phyloP scores from a whole-genome alignment of 108 stramenopile species.

The Chaetoceros muelleri region DNA sequence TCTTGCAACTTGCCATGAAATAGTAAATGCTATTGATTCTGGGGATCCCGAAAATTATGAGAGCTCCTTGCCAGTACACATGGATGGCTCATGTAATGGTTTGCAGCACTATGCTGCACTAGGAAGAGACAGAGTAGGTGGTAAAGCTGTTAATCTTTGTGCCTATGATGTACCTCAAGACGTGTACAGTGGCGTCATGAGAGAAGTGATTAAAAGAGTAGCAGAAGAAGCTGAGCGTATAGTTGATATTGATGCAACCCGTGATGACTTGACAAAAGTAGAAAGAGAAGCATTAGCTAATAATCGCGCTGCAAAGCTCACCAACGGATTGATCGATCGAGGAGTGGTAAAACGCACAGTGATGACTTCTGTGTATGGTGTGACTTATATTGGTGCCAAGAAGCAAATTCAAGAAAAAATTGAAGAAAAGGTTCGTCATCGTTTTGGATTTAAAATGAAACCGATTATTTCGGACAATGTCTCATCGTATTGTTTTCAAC shows the following conservation, averaged over 20 bases:
- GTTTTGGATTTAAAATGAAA: not conserved
- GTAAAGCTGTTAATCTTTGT: constrained; percentile 93
- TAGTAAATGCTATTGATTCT: constrained; percentile 83
- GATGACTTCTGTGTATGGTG: constrained; percentile 99
- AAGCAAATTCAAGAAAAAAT: constrained; percentile 92
- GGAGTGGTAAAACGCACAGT: constrained; percentile 99
- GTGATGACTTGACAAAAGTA: constrained; percentile 37
- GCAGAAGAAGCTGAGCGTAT: constrained; percentile 50
- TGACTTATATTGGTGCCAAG: constrained; percentile 95
- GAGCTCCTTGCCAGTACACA: constrained; percentile 90
- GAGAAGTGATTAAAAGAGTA: constrained; percentile 77
- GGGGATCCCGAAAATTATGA: constrained; percentile 81
- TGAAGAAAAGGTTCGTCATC: constrained; percentile 40
- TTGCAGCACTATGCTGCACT: constrained; percentile 99
- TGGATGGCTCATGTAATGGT: constrained; percentile 99
- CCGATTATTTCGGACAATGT: not conserved
- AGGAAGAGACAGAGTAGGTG: constrained; percentile 93
- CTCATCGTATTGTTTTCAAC: not conserved
- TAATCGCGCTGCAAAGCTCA: constrained; percentile 63
- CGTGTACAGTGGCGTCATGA: constrained; percentile 94
- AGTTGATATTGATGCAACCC: constrained; percentile 46
- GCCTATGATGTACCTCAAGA: constrained; percentile 88
- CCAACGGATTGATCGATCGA: constrained; percentile 86
- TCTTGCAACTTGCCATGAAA: constrained; percentile 93
- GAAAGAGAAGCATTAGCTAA: constrained; percentile 44